Base-by-base conservation (phyloP, 2,329 filamentous ascomycete genomes). In the Fusarium protoensiforme region DNA sequence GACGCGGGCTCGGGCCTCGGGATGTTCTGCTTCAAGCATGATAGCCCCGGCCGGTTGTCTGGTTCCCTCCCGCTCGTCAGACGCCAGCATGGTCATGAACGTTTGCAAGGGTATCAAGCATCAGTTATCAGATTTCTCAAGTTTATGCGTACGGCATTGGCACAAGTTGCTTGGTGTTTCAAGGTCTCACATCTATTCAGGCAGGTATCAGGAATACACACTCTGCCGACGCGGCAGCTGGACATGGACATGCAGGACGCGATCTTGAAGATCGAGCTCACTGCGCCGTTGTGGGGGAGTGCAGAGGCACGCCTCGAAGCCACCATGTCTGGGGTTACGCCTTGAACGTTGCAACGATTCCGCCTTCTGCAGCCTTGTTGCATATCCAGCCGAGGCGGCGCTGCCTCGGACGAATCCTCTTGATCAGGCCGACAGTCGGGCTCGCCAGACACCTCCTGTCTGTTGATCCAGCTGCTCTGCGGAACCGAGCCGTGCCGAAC, bases 1-100 rank as follows among this genome's bases (percentile, higher is more conserved):
- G 64, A 78, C 78, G 65, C 67, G 71, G 79, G 71, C 73, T 78
- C 77, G 78, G 78, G 76, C 76, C 75, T 77, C 75, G 74, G 76
- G 72, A 78, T 78, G 76, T 78, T 71, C 76, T 78, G 76, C 76
- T 77, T 78, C 73, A 75, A 68, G 72, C 72, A 68, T 68, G 64
- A 74, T 75, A 66, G 54, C 67, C 72, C 70, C 75, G 68, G 65
- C 72, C 64, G 61, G 67, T 66, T 62, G 61, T 63, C 46, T 64
- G 46, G 65, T 65, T 67, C 67, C 61, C 64, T 65, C 63, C 58
- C 35, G 38, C 62, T 51, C 51, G 43, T 68, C 51, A 61, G 56
- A 68, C 65, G 61, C 64, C 36, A 70, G 61, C 63, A 56, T 69
- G 54, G 64, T 65, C 63, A 63, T 67, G 57, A 67, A 60, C 65